Evolutionary conservation across 2,329 filamentous ascomycete genomes (phyloP).

Genomic region (Emericellopsis cladophorae): DNA sequence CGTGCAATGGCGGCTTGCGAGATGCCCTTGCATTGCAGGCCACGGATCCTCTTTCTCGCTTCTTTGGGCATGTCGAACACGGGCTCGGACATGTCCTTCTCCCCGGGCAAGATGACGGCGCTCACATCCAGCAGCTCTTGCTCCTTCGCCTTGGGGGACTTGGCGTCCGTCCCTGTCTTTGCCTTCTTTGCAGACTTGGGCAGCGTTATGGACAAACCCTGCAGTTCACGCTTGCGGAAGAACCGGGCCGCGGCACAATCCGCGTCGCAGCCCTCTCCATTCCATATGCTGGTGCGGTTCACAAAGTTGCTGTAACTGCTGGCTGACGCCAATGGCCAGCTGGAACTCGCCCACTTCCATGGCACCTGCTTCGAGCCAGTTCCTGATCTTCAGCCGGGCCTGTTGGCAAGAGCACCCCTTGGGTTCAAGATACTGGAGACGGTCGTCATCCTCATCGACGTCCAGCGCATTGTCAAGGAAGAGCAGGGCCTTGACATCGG

Average conservation of each 20-base stretch:
- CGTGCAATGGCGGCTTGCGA: slow-evolving; percentile 39
- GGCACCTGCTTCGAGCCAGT: slow-evolving; percentile 27
- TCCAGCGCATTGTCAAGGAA: background rate
- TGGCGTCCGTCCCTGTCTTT: slow-evolving; percentile 12
- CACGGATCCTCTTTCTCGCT: slow-evolving; percentile 41
- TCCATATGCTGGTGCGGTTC: slow-evolving; percentile 26
- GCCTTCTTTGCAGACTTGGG: slow-evolving; percentile 10
- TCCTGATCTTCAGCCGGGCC: slow-evolving; percentile 12
- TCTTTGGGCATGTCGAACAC: slow-evolving; percentile 47
- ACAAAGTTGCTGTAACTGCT: slow-evolving; percentile 31
- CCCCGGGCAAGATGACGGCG: slow-evolving; percentile 29
- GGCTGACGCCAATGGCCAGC: slow-evolving; percentile 23
- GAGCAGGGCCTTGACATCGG: background rate
- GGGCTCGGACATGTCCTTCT: slow-evolving; percentile 29
- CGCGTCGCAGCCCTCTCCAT: slow-evolving; percentile 1
- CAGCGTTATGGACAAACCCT: background rate
- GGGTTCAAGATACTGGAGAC: background rate
- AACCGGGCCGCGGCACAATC: background rate
- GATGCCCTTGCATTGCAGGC: slow-evolving; percentile 29
- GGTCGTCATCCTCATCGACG: background rate
- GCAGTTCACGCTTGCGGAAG: background rate
- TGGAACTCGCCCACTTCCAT: slow-evolving; percentile 33
- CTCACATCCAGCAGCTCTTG: slow-evolving; percentile 25
- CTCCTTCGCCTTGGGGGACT: slow-evolving; percentile 10
- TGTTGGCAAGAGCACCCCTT: background rate